These are phyloP conservation scores for Beauveria scarabaeidicola DNA, from an alignment of 2,329 filamentous ascomycete genomes.

Conservation along the genomic window DNA sequence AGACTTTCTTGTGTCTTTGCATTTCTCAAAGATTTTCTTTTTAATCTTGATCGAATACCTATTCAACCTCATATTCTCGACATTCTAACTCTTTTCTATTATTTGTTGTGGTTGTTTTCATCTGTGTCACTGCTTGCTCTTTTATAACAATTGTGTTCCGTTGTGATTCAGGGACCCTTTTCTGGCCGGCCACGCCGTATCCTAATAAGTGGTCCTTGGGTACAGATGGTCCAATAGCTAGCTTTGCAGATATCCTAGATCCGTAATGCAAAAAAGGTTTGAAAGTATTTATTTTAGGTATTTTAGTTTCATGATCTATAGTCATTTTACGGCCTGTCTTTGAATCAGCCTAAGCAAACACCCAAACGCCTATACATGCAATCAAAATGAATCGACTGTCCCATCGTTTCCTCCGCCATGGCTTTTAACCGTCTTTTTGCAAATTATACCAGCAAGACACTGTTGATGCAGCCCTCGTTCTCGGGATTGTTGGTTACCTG, in stretches of 20 bases:
- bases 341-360: conserved; percentile 15
- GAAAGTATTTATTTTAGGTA: not conserved
- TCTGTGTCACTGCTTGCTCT: not conserved
- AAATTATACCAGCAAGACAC: conserved; percentile 25
- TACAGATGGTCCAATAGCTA: not conserved
- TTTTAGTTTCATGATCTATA: conserved; percentile 5
- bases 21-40: no score
- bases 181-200: not conserved
- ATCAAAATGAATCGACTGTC: conserved; percentile 6
- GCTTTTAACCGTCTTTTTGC: not conserved
- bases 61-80: not conserved
- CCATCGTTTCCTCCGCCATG: not conserved
- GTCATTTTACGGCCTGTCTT: not conserved
- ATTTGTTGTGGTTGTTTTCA: not conserved
- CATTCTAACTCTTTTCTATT: not conserved
- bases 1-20: not conserved
- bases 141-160: not conserved
- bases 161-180: conserved; percentile 2
- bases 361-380: conserved; percentile 23
- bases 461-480: conserved; percentile 39
- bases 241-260: not conserved
- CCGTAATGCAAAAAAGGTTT: no score
- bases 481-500: conserved; percentile 54
- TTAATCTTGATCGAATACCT: not conserved
- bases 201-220: not conserved